Evolutionary conservation across 345 rosid species (phyloP), one percentile per base, ranked within the genome.

Genomic region (Citrus sp.): DNA sequence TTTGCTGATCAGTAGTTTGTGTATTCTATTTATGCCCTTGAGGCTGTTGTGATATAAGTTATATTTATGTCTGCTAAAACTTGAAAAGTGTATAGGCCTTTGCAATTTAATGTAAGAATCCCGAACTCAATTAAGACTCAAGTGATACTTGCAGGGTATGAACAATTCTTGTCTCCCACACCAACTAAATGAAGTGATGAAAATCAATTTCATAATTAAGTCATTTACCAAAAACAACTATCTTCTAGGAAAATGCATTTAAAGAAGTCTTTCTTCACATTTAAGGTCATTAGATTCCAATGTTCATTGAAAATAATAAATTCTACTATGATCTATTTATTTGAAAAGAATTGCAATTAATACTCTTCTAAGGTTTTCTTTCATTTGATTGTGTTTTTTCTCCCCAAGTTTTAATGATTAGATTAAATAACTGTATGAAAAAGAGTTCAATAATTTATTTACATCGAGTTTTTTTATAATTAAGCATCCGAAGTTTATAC

Each of bases 171-270:
- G 66, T 84, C 77, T 79, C 63, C 72, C 79, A 71, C 79, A 69
- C 70, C 63, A 71, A 77, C 61, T 72, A 66, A 75, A 72, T 73
- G 66, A 62, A 81, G 54, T 4, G 61, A 42, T 24, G 55, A 56
- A 65, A 70, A 63, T 83, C 80, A 83, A 70, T 77, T 76, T 78
- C 78, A 76, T 60, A 79, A 70, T 66, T 79, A 68, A 83, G 79
- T 72, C 83, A 75, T 32, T 72, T 34, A 79, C 68, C 79, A 46
- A 56, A 61, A 4, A 55, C 80, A 60, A 9, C 73, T 2, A 46
- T 67, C 18, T 59, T 71, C 70, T 24, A 51, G 37, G 51, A 40
- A 74, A 77, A 70, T 55, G 78, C 85, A 82, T 82, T 82, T 34
- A 85, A 84, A 58, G 73, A 80, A 85, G 82, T 61, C 35, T 80